Evolutionary conservation across 345 rosid genomes (phyloP), one percentile per base, ranked within the genome.

Genomic region (Salix dunnii): DNA sequence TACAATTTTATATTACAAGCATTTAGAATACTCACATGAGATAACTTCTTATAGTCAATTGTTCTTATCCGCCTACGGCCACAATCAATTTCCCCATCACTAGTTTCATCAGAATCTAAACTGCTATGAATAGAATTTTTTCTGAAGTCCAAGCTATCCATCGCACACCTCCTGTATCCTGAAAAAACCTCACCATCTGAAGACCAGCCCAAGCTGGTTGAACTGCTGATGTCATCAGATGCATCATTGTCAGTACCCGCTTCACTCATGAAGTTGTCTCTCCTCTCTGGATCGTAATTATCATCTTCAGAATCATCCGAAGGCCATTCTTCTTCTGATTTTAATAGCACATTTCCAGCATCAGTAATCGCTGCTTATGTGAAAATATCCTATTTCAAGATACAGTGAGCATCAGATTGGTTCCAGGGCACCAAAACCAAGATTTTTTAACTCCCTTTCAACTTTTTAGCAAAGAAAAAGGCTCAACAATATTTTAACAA

Each of bases 281-380:
- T 85, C 84, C 87, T 85, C 77, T 85, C 92, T 43, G 98, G 98
- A 83, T 92, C 91, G 84, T 96, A 96, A 77, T 96, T 95, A 72
- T 86, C 89, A 86, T 96, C 99, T 77, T 86, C 85, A 38, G 98
- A 94, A 83, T 96, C 99, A 89, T 96, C 99, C 9, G 97, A 94
- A 82, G 99, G 99, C 98, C 99, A 96, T 42, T 90, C 91, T 28
- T 79, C 90, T 73, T 89, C 97, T 25, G 82, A 87, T 82, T 92
- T 91, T 43, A 90, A 74, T 67, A 81, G 82, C 38, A 82, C 84
- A 65, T 70, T 76, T 64, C 85, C 88, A 68, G 89, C 94, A 71
- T 86, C 88, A 43, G 91, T 90, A 30, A 79, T 69, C 75, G 78
- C 86, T 79, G 97, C 98, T 87, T 90, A 94, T 70, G 84, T 86